Percentiles rank a stretch among this genome's conserved stretches.
These are phyloP conservation scores for Quillaja saponaria DNA, from an alignment of 306 rosid genomes.

Conservation along the genomic window DNA sequence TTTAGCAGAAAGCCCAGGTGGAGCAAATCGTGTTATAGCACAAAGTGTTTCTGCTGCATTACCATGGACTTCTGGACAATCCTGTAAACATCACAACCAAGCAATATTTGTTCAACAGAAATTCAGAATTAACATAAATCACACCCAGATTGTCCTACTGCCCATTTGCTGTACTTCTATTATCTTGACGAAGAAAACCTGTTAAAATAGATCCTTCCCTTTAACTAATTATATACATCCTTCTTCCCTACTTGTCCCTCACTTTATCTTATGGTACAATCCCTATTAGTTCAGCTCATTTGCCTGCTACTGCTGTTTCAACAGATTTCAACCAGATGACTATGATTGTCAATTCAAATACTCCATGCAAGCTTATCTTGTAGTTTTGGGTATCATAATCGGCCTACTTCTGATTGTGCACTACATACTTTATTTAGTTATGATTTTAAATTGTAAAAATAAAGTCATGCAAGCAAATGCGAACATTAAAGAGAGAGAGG, in stretches of 20 bases:
- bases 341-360: not conserved
- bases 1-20: constrained; percentile 80
- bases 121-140: not conserved
- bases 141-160: no score
- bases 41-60: constrained; percentile 97
- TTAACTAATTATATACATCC: constrained; percentile 8
- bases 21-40: constrained; percentile 94
- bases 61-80: constrained; percentile 92
- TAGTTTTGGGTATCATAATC: not conserved
- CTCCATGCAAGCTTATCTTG: not conserved
- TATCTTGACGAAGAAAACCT: not conserved
- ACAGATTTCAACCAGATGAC: no score
- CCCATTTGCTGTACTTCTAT: not conserved
- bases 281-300: no score
- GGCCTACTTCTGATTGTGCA: no score
- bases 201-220: constrained; percentile 1
- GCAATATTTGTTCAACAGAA: constrained; percentile 19
- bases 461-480: no score
- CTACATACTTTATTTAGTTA: not conserved
- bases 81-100: constrained; percentile 54
- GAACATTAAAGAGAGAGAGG: no score
- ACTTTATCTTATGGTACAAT: no score
- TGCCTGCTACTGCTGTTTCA: no score
- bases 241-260: not conserved
- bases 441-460: not conserved